Evolutionary conservation across 1,139 yeast species (phyloP).

Genomic region (Casaregolazyma lundiana): DNA sequence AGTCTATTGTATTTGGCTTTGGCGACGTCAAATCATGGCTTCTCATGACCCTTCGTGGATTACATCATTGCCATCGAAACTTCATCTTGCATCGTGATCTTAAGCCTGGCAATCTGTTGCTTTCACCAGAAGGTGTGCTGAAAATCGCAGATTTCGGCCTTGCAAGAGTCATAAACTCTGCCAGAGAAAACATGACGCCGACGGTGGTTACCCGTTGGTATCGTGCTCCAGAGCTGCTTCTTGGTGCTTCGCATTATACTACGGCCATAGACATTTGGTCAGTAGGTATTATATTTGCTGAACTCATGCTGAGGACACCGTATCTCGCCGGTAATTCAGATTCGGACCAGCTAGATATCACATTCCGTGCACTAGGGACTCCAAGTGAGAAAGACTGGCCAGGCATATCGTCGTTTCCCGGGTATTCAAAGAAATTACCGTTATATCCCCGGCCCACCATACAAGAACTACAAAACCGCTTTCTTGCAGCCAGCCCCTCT

Average conservation of each 20-base stretch:
- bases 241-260: slow-evolving; percentile 87
- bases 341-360: slow-evolving; percentile 80
- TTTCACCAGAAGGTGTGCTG: slow-evolving; percentile 81
- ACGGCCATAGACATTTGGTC: slow-evolving; percentile 93
- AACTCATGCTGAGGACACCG: slow-evolving; percentile 89
- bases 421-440: slow-evolving; percentile 42
- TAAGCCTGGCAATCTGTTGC: slow-evolving; percentile 59
- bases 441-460: slow-evolving; percentile 78
- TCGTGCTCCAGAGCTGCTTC: slow-evolving; percentile 86
- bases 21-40: slow-evolving; percentile 93
- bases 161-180: slow-evolving; percentile 79
- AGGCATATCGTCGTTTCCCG: slow-evolving; percentile 72
- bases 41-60: slow-evolving; percentile 87
- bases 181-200: slow-evolving; percentile 71
- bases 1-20: slow-evolving; percentile 67
- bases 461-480: slow-evolving; percentile 74
- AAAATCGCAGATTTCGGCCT: slow-evolving; percentile 97
- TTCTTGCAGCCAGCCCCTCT: slow-evolving; percentile 85
- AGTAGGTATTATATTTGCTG: slow-evolving; percentile 93
- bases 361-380: slow-evolving; percentile 91
- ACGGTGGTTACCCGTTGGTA: slow-evolving; percentile 98
- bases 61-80: slow-evolving; percentile 92
- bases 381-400: slow-evolving; percentile 95
- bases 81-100: slow-evolving; percentile 73
- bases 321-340: slow-evolving; percentile 92